These are phyloP conservation scores for Tuber melanosporum DNA, from an alignment of 495 filamentous ascomycete genomes.

Conservation along the genomic window DNA sequence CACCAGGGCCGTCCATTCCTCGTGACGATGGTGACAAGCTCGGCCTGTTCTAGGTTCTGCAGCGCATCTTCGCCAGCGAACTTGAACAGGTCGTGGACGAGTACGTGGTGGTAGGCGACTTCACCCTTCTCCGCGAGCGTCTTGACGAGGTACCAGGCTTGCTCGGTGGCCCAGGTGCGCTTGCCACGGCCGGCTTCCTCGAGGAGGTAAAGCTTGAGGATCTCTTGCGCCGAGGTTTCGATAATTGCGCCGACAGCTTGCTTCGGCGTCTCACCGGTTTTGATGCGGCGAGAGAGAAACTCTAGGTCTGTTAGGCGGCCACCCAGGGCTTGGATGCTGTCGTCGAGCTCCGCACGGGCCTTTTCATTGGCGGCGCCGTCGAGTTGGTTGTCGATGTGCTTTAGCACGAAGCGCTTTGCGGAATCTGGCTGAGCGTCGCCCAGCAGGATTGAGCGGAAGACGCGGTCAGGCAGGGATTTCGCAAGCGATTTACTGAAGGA, in stretches of 20 bases:
- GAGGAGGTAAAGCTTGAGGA: conserved; percentile 86
- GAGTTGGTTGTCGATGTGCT: conserved; percentile 56
- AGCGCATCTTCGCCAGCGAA: conserved; percentile 62
- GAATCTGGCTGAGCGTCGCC: conserved; percentile 79
- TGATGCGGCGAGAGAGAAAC: conserved; percentile 82
- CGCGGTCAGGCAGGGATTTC: conserved; percentile 80
- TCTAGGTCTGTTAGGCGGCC: conserved; percentile 91
- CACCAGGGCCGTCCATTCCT: conserved; percentile 64
- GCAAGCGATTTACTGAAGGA: conserved; percentile 76
- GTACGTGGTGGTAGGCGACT: conserved; percentile 73
- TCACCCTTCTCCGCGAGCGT: conserved; percentile 55
- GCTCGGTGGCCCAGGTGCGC: conserved; percentile 66
- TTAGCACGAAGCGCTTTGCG: conserved; percentile 83
- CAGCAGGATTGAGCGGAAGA: conserved; percentile 77
- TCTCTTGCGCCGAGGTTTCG: conserved; percentile 77
- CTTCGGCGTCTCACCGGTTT: conserved; percentile 75
- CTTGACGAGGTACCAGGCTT: conserved; percentile 86
- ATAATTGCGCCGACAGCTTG: conserved; percentile 86
- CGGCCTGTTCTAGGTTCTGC: conserved; percentile 74
- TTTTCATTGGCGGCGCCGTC: conserved; percentile 43
- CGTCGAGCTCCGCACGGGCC: conserved; percentile 58
- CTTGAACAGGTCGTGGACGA: conserved; percentile 67
- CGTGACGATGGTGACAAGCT: conserved; percentile 74
- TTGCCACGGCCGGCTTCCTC: conserved; percentile 44
- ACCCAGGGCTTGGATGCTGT: conserved; percentile 71